Evolutionary conservation across 169 alveolate genomes (phyloP), one percentile per base, ranked within the genome.

Genomic region (Cryptosporidium viatorum): DNA sequence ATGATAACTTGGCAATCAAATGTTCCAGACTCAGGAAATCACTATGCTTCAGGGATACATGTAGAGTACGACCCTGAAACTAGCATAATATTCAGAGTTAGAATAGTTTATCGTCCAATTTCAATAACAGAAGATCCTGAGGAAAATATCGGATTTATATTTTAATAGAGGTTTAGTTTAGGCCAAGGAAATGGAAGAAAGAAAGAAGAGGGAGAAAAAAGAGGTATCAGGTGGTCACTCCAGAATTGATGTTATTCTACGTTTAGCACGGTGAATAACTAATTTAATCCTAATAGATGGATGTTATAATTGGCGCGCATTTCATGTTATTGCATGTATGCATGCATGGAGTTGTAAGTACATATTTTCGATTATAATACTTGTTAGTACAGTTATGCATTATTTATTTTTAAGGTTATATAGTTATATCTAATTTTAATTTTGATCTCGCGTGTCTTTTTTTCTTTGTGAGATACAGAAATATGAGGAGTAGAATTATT

Each of bases 41-140:
- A 62, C 31, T 80, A 62, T 59, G 89, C 89, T 16, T 62, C 89
- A 14, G 89, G 89, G 31, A 50, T 80, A n/a, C 89, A 80, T 62
- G 75, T 80, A 18, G 89, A 80, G 29, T 80, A 60, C 75, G 89
- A 80, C 9, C 89, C 89, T 23, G 89, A 80, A 3, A 80, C 80
- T 9, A 26, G 41, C 29, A 80, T 80, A 33, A 80, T 80, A 29
- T 80, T 80, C 39, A 80, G 89, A 80, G 45, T 80, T 62, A 80
- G 62, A 65, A 65, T 65, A 21, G 89, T 80, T 18, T 80, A 80
- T 65, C 89, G 89, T 80, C 89, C 89, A 1, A 80, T 80, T 62
- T 74, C 43, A 33, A 80, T 14, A 21, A 45, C 75, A 41, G 43
- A 80, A 31, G 89, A 80, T 3, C 43, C 85, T 31, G 68, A 59